Evolutionary conservation across 2,329 filamentous ascomycete genomes (phyloP).

Genomic region (Dichotomopilus funicola): DNA sequence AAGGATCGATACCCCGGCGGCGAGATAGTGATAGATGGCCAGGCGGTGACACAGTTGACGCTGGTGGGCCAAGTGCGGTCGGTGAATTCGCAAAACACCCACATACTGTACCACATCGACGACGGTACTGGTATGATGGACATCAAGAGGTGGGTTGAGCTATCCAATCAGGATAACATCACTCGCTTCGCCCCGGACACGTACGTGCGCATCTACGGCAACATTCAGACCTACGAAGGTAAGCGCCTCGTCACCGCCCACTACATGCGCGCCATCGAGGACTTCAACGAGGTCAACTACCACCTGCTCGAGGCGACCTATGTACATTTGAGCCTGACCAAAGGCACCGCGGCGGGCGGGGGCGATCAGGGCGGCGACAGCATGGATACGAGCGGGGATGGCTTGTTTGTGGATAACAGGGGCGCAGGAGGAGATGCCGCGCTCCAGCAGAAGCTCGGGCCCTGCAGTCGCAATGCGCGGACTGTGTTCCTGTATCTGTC

Average conservation of each 20-base stretch:
- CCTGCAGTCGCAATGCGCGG: constrained; percentile 52
- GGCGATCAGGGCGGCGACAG: constrained; percentile 32
- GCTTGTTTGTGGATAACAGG: constrained; percentile 28
- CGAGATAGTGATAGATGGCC: constrained; percentile 77
- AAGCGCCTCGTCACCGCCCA: constrained; percentile 77
- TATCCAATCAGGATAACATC: constrained; percentile 47
- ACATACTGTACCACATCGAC: constrained; percentile 87
- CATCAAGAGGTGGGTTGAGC: constrained; percentile 79
- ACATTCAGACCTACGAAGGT: constrained; percentile 75
- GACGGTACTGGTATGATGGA: constrained; percentile 92
- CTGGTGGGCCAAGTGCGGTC: constrained; percentile 87
- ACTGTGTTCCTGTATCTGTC: constrained; percentile 67
- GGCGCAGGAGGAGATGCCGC: constrained; percentile 32
- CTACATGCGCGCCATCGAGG: constrained; percentile 69
- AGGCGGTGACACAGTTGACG: constrained; percentile 67
- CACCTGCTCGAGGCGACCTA: constrained; percentile 86
- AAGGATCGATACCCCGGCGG: constrained; percentile 64
- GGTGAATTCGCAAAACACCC: constrained; percentile 79
- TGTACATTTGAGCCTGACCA: constrained; percentile 77
- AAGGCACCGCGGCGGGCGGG: constrained; percentile 47
- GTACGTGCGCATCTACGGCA: constrained; percentile 81
- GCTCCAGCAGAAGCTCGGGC: constrained; percentile 32
- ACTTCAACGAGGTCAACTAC: constrained; percentile 90
- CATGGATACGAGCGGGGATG: constrained; percentile 50
- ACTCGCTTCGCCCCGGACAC: constrained; percentile 56